Conservation (phyloP, 1,284 basidiomycete genomes). For the Tylopilus orsonianus region DNA sequence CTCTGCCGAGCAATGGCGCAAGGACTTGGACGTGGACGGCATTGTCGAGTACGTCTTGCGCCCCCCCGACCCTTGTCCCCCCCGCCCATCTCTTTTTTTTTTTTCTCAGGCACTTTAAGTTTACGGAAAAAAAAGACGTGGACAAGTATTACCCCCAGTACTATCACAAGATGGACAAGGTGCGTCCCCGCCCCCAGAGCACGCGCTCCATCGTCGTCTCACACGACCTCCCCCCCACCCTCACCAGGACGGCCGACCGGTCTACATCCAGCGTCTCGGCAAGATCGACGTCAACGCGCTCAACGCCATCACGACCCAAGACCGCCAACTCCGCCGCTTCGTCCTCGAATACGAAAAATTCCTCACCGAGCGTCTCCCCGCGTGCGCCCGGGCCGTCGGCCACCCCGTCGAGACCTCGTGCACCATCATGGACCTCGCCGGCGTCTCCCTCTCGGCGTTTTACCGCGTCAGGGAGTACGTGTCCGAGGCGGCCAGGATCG, state of each 20-base stretch:
- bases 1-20: slow-evolving; percentile 87
- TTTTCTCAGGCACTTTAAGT: slow-evolving; percentile 75
- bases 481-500: slow-evolving; percentile 74
- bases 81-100: not conserved
- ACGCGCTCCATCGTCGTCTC: not conserved
- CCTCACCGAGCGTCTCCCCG: slow-evolving; percentile 77
- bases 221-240: not conserved
- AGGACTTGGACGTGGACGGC: slow-evolving; percentile 86
- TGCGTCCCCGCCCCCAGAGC: slow-evolving; percentile 35
- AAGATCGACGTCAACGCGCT: slow-evolving; percentile 86
- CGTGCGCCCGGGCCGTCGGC: slow-evolving; percentile 71
- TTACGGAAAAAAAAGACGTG: slow-evolving; percentile 81
- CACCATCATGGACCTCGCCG: slow-evolving; percentile 93
- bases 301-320: slow-evolving; percentile 79
- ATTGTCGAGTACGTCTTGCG: slow-evolving; percentile 65
- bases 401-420: slow-evolving; percentile 97
- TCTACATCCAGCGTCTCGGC: slow-evolving; percentile 95
- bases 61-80: not conserved
- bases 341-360: slow-evolving; percentile 95
- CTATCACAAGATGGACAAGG: slow-evolving; percentile 96
- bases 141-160: slow-evolving; percentile 95
- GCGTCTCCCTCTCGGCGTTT: slow-evolving; percentile 83
- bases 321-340: slow-evolving; percentile 88
- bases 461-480: slow-evolving; percentile 95
- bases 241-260: slow-evolving; percentile 84